Base-by-base conservation (phyloP, 352 stramenopile genomes). In the Phytophthora boehmeriae region DNA sequence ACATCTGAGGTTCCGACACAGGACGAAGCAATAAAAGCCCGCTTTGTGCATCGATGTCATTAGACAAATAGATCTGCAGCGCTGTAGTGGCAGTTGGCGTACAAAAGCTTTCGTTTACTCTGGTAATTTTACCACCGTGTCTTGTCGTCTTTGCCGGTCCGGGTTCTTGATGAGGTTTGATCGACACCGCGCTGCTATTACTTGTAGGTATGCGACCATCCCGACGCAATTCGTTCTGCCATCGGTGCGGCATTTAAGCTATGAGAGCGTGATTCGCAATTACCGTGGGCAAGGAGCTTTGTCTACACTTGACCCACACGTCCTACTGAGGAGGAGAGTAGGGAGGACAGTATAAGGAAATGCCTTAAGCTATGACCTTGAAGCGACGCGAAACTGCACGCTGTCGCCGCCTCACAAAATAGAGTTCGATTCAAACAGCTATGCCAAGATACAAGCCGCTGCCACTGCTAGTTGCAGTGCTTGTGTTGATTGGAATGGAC, bases 321-420 rank as follows among this genome's bases (percentile, higher is more conserved):
- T n/a, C n/a, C n/a, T n/a, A n/a, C n/a, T n/a, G n/a, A n/a, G n/a
- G n/a, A n/a, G n/a, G n/a, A n/a, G n/a, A n/a, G n/a, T n/a, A n/a
- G n/a, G n/a, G n/a, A n/a, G n/a, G n/a, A n/a, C n/a, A n/a, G n/a
- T n/a, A n/a, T n/a, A n/a, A n/a, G n/a, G n/a, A n/a, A n/a, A n/a
- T n/a, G n/a, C n/a, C n/a, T n/a, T n/a, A 16, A 4, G 19, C 42
- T 58, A 22, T 17, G 4, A 48, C 47, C 16, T 8, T 59, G 45
- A 72, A 68, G 47, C 39, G 64, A 72, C 64, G 64, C 58, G 22
- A 68, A 72, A 72, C 63, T 63, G 39, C 52, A 63, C 4, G 17
- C n/a, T 22, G 10, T 46, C 25, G 17, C 36, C 5, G 22, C 11
- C 10, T 11, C 32, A 25, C n/a, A n/a, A n/a, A n/a, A 47, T 39